Conservation (phyloP, 257 asterid genomes). For the Voacanga thouarsii region DNA sequence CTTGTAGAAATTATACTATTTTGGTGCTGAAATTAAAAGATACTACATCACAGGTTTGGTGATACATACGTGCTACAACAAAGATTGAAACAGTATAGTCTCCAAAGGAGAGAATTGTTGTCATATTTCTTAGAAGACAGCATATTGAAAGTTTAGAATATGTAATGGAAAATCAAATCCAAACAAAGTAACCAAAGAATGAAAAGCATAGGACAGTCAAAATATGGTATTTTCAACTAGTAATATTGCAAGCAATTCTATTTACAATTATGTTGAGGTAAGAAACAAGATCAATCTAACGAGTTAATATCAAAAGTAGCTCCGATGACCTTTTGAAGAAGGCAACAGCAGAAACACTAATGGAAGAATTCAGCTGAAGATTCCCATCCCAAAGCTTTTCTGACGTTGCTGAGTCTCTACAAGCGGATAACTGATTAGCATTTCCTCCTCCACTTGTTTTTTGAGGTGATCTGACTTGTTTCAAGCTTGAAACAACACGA, state of each 20-base stretch:
- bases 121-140: constrained; percentile 4
- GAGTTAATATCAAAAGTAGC: constrained; percentile 3
- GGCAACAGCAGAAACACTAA: constrained; percentile 26
- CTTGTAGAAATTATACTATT: no score
- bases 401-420: not conserved
- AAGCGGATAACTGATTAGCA: not conserved
- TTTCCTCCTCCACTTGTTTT: not conserved
- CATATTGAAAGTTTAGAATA: not conserved
- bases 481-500: no score
- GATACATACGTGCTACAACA: no score
- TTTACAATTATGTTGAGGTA: not conserved
- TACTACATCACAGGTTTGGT: no score
- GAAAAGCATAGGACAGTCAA: not conserved
- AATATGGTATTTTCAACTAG: not conserved
- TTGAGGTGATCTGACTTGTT: not conserved
- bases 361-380: constrained; percentile 27
- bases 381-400: constrained; percentile 39
- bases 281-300: not conserved
- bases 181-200: not conserved
- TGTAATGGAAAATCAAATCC: not conserved
- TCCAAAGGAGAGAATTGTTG: not conserved
- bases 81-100: not conserved
- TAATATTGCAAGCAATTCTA: not conserved
- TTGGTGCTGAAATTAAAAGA: no score
- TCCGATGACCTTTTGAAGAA: constrained; percentile 32